Evolutionary conservation across 495 filamentous ascomycete species (phyloP).

Genomic region (Cudoniella acicularis): DNA sequence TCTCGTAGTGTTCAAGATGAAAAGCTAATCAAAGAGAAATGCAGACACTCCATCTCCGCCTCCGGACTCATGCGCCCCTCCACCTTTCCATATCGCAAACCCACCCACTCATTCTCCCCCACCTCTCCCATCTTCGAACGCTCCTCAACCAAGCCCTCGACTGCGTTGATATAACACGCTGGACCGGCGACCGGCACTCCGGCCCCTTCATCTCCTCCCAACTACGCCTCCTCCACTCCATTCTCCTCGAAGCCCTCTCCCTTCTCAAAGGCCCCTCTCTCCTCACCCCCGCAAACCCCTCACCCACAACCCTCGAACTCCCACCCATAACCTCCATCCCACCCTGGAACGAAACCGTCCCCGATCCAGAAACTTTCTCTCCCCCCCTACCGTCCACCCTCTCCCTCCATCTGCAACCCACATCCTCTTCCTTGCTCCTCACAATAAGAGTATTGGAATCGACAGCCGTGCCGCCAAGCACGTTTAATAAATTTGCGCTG

Average conservation of each 20-base stretch:
- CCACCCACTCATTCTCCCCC: constrained; percentile 59
- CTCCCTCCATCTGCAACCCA: constrained; percentile 71
- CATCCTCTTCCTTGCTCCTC: constrained; percentile 73
- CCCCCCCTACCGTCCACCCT: constrained; percentile 54
- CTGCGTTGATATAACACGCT: constrained; percentile 70
- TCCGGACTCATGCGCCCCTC: constrained; percentile 46
- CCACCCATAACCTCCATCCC: constrained; percentile 40
- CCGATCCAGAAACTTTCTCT: constrained; percentile 35
- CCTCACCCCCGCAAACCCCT: constrained; percentile 29
- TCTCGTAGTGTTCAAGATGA: constrained; percentile 6
- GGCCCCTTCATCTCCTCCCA: constrained; percentile 70
- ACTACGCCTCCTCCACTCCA: constrained; percentile 70
- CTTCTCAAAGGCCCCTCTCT: constrained; percentile 54
- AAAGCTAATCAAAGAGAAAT: background rate
- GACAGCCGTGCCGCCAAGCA: constrained; percentile 43
- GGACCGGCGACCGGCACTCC: constrained; percentile 52
- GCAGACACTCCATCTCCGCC: constrained; percentile 45
- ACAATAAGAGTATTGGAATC: constrained; percentile 76
- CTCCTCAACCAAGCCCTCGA: constrained; percentile 77
- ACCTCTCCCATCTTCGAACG: constrained; percentile 65
- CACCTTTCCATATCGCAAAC: constrained; percentile 45
- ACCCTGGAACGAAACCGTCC: constrained; percentile 26
- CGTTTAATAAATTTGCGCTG: constrained; percentile 47
- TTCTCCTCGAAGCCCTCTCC: constrained; percentile 64
- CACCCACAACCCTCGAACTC: constrained; percentile 36